Conservation (phyloP, 768 basidiomycete genomes). For the Termitomyces sp. region DNA sequence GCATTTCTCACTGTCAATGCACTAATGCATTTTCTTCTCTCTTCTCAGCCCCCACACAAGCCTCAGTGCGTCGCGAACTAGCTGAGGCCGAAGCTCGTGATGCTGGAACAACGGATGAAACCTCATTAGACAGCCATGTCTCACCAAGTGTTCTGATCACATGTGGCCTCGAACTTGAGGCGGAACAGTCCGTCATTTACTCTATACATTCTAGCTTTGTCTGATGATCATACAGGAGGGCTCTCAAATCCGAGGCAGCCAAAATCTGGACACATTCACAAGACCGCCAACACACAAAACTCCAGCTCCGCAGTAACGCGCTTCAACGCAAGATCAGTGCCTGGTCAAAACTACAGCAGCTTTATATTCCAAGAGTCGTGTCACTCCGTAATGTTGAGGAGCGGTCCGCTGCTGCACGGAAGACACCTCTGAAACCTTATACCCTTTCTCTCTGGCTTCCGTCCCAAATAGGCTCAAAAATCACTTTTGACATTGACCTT, state of each 20-base stretch:
- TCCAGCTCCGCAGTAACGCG: conserved; percentile 7
- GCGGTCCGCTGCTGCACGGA: neutral
- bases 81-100: conserved; percentile 8
- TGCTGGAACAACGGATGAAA: conserved; percentile 5
- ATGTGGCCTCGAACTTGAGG: conserved; percentile 13
- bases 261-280: conserved; percentile 6
- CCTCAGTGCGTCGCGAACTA: neutral
- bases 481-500: neutral
- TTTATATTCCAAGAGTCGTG: conserved; percentile 11
- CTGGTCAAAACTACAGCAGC: conserved; percentile 9
- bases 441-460: conserved; percentile 4
- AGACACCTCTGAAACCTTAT: neutral
- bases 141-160: conserved; percentile 2
- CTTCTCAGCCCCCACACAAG: neutral
- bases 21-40: neutral
- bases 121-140: neutral
- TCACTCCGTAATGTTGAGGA: neutral
- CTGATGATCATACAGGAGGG: neutral
- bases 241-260: neutral
- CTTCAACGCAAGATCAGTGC: conserved; percentile 9
- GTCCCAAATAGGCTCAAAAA: neutral
- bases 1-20: neutral
- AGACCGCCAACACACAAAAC: conserved; percentile 5
- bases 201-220: neutral
- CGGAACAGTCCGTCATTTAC: conserved; percentile 13